Percentiles rank a stretch among this genome's conserved stretches.
Conservation (phyloP, 148 eudicot species). For the Camellia granthamiana region DNA sequence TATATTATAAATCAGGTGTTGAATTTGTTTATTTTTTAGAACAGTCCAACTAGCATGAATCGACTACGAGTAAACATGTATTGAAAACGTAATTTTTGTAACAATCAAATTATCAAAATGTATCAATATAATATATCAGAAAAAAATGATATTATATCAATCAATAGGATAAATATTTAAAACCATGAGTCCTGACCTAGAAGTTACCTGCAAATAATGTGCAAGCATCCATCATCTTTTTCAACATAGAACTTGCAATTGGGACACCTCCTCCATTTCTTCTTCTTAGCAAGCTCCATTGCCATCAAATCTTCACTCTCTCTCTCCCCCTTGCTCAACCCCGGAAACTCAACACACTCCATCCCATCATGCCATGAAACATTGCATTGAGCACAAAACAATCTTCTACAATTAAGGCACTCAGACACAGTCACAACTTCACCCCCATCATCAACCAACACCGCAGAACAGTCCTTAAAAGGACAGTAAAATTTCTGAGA, state of each 20-base stretch:
- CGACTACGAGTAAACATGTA: no score
- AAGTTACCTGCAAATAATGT: constrained; percentile 28
- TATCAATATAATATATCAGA: no score
- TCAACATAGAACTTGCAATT: constrained; percentile 29
- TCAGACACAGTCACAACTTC: constrained; percentile 14
- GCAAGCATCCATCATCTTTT: constrained; percentile 21
- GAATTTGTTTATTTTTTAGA: no score
- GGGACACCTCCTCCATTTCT: constrained; percentile 29
- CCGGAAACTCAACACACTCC: constrained; percentile 18
- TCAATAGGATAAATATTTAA: no score
- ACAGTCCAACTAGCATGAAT: no score
- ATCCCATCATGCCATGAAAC: constrained; percentile 34
- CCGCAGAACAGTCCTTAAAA: constrained; percentile 35
- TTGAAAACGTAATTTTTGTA: no score
- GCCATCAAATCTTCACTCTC: constrained; percentile 16
- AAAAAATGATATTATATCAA: no score
- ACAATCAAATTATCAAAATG: no score
- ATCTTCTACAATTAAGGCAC: constrained; percentile 32
- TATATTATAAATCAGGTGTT: no score
- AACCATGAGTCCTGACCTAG: no score
- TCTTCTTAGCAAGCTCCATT: constrained; percentile 21
- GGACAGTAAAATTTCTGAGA: constrained; percentile 32
- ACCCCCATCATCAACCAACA: constrained; percentile 20
- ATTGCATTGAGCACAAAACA: constrained; percentile 34
- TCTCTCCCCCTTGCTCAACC: constrained; percentile 11